A percentile compares a stretch with the other conserved stretches of the same genome.
These are phyloP conservation scores for Kluyveromyces sp. DNA, from an alignment of 1,139 yeast species.

Conservation along the genomic window DNA sequence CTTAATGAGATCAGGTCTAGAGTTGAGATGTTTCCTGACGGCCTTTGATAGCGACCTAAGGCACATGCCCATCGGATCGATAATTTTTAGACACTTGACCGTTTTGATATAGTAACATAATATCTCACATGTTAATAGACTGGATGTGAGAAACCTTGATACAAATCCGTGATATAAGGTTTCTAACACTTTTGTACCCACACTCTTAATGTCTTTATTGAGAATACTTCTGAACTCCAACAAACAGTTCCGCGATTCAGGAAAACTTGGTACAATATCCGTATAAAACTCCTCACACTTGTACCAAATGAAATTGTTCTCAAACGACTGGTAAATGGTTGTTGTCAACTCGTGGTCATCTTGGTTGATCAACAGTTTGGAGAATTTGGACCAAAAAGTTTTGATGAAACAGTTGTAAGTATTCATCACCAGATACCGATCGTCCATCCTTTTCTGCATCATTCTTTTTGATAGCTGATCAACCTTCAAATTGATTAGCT, in stretches of 20 bases:
- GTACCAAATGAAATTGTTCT: conserved; percentile 29
- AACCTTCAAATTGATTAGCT: conserved; percentile 37
- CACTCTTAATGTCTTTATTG: conserved; percentile 21
- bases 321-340: conserved; percentile 21
- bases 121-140: conserved; percentile 71
- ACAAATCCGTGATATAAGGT: conserved; percentile 34
- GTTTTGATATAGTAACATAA: conserved; percentile 64
- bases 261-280: conserved; percentile 48
- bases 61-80: conserved; percentile 79
- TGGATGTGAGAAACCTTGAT: conserved; percentile 61
- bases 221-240: conserved; percentile 51
- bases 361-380: conserved; percentile 15
- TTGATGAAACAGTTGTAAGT: conserved; percentile 21
- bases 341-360: conserved; percentile 31
- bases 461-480: conserved; percentile 31
- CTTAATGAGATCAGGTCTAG: conserved; percentile 65
- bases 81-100: conserved; percentile 58
- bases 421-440: conserved; percentile 32
- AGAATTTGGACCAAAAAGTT: conserved; percentile 18
- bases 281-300: conserved; percentile 60
- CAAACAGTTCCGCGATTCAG: conserved; percentile 51
- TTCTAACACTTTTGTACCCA: conserved; percentile 41
- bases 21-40: conserved; percentile 41
- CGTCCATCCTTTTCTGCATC: conserved; percentile 38
- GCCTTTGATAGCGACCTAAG: conserved; percentile 18